Conservation (phyloP, 371 early-diverging fungal genomes). For the Haplosporangium sp. region DNA sequence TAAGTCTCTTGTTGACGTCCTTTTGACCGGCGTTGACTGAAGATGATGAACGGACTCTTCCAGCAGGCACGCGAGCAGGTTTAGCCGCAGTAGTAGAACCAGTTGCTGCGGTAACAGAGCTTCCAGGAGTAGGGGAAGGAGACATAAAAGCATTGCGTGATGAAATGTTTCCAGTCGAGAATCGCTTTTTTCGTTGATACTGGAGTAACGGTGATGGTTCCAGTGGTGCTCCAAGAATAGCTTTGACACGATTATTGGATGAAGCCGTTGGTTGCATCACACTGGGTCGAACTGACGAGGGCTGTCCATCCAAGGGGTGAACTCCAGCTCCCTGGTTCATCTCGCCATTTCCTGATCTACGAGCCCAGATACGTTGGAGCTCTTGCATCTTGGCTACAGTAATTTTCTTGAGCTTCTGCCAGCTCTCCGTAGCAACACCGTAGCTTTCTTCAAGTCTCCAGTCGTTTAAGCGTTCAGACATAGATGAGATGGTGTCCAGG, state of each 20-base stretch:
- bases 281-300: constrained; percentile 22
- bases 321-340: constrained; percentile 9
- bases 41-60: constrained; percentile 18
- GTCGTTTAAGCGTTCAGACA: constrained; percentile 61
- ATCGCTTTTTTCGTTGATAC: constrained; percentile 26
- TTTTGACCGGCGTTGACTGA: constrained; percentile 3
- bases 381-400: constrained; percentile 64
- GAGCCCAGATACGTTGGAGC: constrained; percentile 50
- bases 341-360: constrained; percentile 14
- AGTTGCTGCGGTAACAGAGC: neutral
- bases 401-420: constrained; percentile 62
- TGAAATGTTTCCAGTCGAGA: constrained; percentile 42
- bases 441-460: constrained; percentile 63
- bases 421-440: constrained; percentile 57
- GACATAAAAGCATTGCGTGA: constrained; percentile 24
- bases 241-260: constrained; percentile 36
- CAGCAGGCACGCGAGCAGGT: neutral
- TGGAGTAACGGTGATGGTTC: constrained; percentile 12
- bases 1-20: constrained; percentile 1
- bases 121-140: constrained; percentile 31
- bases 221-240: constrained; percentile 39
- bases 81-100: neutral
- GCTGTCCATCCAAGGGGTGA: constrained; percentile 25
- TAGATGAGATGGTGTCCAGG: constrained; percentile 18
- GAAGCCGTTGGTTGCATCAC: constrained; percentile 32